Evolutionary conservation across 805 yeast genomes (phyloP).

Genomic region (Wickerhamiella kurtzmanii): DNA sequence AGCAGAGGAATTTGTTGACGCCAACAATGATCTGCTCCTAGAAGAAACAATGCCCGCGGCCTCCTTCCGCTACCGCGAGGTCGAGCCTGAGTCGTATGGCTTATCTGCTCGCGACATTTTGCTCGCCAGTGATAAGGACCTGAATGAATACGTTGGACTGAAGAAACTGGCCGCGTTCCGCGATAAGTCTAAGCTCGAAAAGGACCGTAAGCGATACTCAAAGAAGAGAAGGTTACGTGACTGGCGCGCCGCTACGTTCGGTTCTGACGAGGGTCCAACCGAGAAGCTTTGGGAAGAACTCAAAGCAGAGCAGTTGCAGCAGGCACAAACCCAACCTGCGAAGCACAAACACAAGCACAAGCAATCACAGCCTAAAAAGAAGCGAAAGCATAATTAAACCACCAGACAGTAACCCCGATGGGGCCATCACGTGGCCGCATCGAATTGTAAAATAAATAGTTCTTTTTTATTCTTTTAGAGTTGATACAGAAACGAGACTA

Average conservation of each 20-base stretch:
- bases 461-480: neutral
- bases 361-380: conserved; percentile 1
- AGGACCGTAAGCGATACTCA: conserved; percentile 72
- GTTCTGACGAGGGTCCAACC: conserved; percentile 35
- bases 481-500: too few species aligned
- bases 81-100: conserved; percentile 89
- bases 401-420: too few species aligned
- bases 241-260: conserved; percentile 80
- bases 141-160: conserved; percentile 74
- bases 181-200: conserved; percentile 51
- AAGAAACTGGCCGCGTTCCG: conserved; percentile 92
- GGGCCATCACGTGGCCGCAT: too few species aligned
- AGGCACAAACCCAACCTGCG: too few species aligned
- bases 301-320: conserved; percentile 9
- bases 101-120: conserved; percentile 74
- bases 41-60: conserved; percentile 41
- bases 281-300: conserved; percentile 21
- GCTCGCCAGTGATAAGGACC: conserved; percentile 72
- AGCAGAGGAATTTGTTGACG: conserved; percentile 69
- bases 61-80: conserved; percentile 78
- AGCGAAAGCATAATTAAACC: conserved; percentile 9
- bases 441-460: too few species aligned
- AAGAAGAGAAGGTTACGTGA: conserved; percentile 72
- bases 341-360: neutral
- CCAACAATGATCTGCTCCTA: conserved; percentile 47